phyloP scores from a whole-genome alignment of 176 grass and related monocot species.

The Musa schizocarpa region DNA sequence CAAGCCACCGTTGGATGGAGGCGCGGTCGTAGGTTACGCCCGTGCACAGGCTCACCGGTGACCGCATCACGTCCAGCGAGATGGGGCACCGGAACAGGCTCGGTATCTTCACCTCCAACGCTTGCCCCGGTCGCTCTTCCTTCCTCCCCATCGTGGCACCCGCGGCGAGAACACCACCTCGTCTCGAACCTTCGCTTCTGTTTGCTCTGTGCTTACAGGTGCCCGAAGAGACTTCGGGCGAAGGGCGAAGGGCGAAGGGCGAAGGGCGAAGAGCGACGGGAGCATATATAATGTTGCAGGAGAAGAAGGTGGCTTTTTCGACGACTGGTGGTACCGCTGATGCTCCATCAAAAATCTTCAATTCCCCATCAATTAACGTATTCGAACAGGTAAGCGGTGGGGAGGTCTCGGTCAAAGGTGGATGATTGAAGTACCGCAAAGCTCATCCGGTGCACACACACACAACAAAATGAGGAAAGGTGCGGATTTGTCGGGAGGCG shows the following conservation, averaged over 20 bases:
- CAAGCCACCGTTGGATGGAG: conserved; percentile 19
- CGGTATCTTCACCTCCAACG: conserved; percentile 17
- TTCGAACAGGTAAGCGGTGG: not conserved
- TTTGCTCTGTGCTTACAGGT: not conserved
- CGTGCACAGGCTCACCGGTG: conserved; percentile 21
- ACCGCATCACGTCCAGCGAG: conserved; percentile 20
- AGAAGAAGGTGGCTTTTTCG: not conserved
- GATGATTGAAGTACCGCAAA: not conserved
- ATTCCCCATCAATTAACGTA: not conserved
- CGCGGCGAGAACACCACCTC: not conserved
- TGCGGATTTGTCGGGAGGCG: not conserved
- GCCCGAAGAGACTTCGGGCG: not conserved
- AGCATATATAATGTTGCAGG: not conserved
- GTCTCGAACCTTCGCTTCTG: not conserved
- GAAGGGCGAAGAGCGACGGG: not conserved
- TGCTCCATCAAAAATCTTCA: not conserved
- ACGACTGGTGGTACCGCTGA: no score
- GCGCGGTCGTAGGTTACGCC: conserved; percentile 20
- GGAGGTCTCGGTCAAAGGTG: conserved; percentile 1
- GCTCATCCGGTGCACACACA: not conserved
- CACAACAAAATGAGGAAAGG: not conserved
- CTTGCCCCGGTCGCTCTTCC: not conserved
- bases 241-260: not conserved
- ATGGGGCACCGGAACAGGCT: conserved; percentile 20
- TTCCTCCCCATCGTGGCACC: conserved; percentile 9